Evolutionary conservation across 2,329 filamentous ascomycete genomes (phyloP).

Genomic region (Alternaria sp.): DNA sequence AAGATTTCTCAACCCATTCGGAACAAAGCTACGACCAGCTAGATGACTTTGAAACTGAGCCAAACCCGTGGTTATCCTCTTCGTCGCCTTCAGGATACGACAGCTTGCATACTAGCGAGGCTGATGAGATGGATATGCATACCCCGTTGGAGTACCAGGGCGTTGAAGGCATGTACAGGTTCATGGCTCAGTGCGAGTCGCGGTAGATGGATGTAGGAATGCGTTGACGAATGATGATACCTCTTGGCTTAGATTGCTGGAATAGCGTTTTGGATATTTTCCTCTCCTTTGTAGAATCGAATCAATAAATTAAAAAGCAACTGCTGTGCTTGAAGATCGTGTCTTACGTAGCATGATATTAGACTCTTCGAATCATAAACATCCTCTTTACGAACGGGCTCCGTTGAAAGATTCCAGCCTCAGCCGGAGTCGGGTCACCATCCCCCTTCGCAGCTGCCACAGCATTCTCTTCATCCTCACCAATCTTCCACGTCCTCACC

Average conservation of each 20-base stretch:
- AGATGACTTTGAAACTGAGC: constrained; percentile 48
- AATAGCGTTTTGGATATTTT: constrained; percentile 19
- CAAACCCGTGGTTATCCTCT: constrained; percentile 62
- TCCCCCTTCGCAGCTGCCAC: constrained; percentile 36
- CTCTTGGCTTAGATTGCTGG: constrained; percentile 38
- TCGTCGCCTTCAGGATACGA: constrained; percentile 60
- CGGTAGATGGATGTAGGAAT: constrained; percentile 8
- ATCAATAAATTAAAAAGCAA: constrained; percentile 4
- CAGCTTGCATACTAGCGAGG: constrained; percentile 63
- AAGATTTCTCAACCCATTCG: constrained; percentile 49
- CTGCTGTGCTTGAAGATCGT: no score
- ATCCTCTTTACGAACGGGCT: constrained; percentile 38
- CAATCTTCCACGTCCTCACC: constrained; percentile 67
- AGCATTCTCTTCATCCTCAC: constrained; percentile 55
- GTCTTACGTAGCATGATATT: no score
- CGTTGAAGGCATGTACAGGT: constrained; percentile 69
- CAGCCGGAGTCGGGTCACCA: constrained; percentile 28
- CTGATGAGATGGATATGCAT: constrained; percentile 44
- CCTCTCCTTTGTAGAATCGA: constrained; percentile 31
- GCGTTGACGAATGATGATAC: constrained; percentile 25
- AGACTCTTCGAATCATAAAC: constrained; percentile 41
- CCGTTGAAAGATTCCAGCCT: constrained; percentile 22
- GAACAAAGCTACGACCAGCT: constrained; percentile 48
- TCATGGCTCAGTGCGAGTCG: constrained; percentile 68
- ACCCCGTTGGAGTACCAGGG: constrained; percentile 65